Evolutionary conservation across 306 rosid genomes (phyloP).

Genomic region (Macrotyloma uniflorum): DNA sequence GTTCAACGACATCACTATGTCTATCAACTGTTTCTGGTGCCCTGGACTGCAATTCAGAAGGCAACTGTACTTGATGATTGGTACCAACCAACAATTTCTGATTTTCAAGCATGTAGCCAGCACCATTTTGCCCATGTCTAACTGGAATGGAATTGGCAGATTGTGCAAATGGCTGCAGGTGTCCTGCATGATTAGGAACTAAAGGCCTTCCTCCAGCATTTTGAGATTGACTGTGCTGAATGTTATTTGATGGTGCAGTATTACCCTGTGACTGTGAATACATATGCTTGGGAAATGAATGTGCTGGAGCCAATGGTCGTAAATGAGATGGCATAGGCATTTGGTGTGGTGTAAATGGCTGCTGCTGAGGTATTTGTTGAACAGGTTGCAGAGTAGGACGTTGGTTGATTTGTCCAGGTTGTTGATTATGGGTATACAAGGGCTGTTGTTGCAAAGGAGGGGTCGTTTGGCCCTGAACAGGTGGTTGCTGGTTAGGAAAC

Average conservation of each 20-base stretch:
- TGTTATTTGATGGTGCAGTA: conserved; percentile 48
- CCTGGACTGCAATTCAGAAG: conserved; percentile 47
- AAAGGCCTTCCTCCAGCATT: conserved; percentile 64
- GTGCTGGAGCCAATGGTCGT: conserved; percentile 65
- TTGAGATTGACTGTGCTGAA: conserved; percentile 58
- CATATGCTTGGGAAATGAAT: conserved; percentile 58
- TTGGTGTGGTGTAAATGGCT: conserved; percentile 62
- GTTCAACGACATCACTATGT: conserved; percentile 42
- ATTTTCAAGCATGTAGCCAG: conserved; percentile 48
- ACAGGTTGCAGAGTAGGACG: conserved; percentile 61
- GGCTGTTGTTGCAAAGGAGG: conserved; percentile 61
- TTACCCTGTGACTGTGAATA: conserved; percentile 58
- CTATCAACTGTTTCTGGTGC: conserved; percentile 42
- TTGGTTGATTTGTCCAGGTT: conserved; percentile 61
- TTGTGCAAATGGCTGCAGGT: conserved; percentile 59
- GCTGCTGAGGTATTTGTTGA: conserved; percentile 69
- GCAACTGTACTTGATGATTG: conserved; percentile 50
- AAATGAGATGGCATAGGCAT: conserved; percentile 54
- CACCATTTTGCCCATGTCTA: conserved; percentile 60
- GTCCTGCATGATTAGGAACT: conserved; percentile 59
- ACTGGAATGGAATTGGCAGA: conserved; percentile 49
- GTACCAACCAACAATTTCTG: conserved; percentile 54
- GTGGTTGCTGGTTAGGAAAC: conserved; percentile 71
- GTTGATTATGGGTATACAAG: conserved; percentile 59
- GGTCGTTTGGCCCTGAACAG: conserved; percentile 64